Base-by-base conservation (phyloP, 805 yeast genomes). In the Barnettozyma populi region DNA sequence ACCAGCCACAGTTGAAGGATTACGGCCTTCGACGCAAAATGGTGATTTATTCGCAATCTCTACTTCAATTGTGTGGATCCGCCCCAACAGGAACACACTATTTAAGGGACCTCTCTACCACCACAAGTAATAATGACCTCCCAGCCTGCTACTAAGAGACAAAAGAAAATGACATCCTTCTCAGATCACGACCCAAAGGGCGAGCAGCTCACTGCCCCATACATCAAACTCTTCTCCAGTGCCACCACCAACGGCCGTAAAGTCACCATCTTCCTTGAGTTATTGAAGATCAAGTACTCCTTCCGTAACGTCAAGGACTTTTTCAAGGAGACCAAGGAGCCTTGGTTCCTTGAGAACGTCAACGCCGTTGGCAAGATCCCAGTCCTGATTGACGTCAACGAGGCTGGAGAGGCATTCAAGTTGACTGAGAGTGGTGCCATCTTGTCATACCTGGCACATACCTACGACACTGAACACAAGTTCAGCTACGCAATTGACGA, bases 291-390 rank as follows among this genome's bases (percentile, higher is more conserved):
- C 8, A 55, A 59, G 2, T 68, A 69, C 62, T 56, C 62, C 49
- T 53, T 55, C 48, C 60, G 73, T 47, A 48, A 57, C 13, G 59
- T 80, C 45, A 74, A 74, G 48, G 60, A 81, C 45, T 49, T 48
- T n/a, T 63, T 56, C 24, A 63, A 63, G 25, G 80, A 67, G 46
- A 80, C 79, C 47, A 80, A 80, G 56, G 72, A 73, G 55, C 75
- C 70, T 4, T 77, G 83, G 82, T 82, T 68, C 53, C 59, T 79
- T 44, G 41, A 36, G 24, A 69, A 75, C 49, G 61, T 79, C 56
- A 79, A 80, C 59, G 80, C 82, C 23, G 78, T 78, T 52, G 86
- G 86, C 16, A 68, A 80, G 58, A 74, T 82, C 48, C 88, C 88
- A 23, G 71, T 79, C 0, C 59, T 82, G 24, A 67, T 56, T 34